Evolutionary conservation across 106 monocot species (phyloP).

Genomic region (Amphibolis antarctica): DNA sequence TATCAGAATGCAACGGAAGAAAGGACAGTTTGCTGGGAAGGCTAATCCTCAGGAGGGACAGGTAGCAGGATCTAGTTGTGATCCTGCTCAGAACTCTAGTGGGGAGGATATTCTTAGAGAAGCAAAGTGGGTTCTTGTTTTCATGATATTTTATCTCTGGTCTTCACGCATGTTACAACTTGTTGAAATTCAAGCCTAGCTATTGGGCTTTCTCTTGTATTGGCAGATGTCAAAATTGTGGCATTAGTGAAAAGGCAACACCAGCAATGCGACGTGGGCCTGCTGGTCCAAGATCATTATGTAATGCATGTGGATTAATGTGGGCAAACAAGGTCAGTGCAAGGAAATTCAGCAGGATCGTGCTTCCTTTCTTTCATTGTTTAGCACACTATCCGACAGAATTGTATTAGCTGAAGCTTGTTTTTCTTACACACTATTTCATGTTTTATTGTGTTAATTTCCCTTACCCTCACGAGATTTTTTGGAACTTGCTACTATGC

Average conservation of each 20-base stretch:
- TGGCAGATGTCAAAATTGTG: conserved; percentile 79
- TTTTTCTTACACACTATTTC: background rate
- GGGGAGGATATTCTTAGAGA: conserved; percentile 35
- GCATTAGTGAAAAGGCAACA: conserved; percentile 55
- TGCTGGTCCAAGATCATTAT: conserved; percentile 74
- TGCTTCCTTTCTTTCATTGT: background rate
- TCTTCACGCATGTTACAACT: background rate
- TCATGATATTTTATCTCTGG: background rate
- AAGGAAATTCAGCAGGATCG: background rate
- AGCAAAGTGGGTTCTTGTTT: conserved; percentile 32
- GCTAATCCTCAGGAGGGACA: conserved; percentile 37
- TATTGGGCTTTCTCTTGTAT: background rate
- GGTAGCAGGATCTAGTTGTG: conserved; percentile 33
- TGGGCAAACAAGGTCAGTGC: conserved; percentile 85
- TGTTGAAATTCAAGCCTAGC: background rate
- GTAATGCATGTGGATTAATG: conserved; percentile 88
- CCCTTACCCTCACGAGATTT: too few relatives aligned
- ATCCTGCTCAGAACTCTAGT: conserved; percentile 27
- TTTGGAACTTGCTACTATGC: background rate
- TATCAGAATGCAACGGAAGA: conserved; percentile 65
- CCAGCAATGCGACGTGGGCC: conserved; percentile 94
- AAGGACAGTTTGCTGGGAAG: conserved; percentile 80
- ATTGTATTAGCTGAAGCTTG: background rate
- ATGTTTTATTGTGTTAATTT: background rate
- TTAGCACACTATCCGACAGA: background rate